Conservation (phyloP, 228 moss, liverwort and hornwort species). For the Sphagnum magellanicum region DNA sequence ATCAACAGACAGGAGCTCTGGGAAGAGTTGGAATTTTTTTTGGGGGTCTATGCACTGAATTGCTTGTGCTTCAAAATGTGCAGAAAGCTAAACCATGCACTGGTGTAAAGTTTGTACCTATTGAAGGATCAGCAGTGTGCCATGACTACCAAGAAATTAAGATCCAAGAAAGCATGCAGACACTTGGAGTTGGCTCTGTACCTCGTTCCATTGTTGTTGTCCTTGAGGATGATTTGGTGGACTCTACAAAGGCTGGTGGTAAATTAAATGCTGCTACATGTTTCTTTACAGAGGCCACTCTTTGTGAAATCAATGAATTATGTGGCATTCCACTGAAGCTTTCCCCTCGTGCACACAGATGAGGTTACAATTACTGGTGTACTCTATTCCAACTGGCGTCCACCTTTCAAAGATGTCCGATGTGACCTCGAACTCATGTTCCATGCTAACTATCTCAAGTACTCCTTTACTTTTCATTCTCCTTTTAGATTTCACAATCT, state of each 20-base stretch:
- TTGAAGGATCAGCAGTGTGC: conserved; percentile 50
- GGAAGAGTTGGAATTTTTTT: too few relatives aligned
- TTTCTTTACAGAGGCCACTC: background rate
- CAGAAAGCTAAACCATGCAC: conserved; percentile 68
- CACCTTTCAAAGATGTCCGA: conserved; percentile 63
- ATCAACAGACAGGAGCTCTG: too few relatives aligned
- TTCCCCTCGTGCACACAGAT: conserved; percentile 28
- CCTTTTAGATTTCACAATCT: background rate
- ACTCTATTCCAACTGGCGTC: conserved; percentile 84
- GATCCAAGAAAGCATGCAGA: conserved; percentile 90
- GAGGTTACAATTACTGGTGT: conserved; percentile 80
- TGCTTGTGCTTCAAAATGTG: conserved; percentile 10
- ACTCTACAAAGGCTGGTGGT: conserved; percentile 91
- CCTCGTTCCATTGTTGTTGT: conserved; percentile 86
- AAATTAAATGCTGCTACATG: conserved; percentile 11
- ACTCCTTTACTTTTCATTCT: conserved; percentile 10
- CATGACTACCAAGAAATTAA: conserved; percentile 98
- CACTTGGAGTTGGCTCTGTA: conserved; percentile 80
- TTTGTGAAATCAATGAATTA: conserved; percentile 2
- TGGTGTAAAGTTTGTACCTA: conserved; percentile 62
- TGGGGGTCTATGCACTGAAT: background rate
- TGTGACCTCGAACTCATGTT: conserved; percentile 83
- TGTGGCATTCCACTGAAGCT: background rate
- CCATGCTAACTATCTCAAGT: conserved; percentile 80
- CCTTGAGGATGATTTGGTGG: conserved; percentile 91